phyloP scores from a whole-genome alignment of 352 stramenopile genomes.

The Phytophthora pluvialis region DNA sequence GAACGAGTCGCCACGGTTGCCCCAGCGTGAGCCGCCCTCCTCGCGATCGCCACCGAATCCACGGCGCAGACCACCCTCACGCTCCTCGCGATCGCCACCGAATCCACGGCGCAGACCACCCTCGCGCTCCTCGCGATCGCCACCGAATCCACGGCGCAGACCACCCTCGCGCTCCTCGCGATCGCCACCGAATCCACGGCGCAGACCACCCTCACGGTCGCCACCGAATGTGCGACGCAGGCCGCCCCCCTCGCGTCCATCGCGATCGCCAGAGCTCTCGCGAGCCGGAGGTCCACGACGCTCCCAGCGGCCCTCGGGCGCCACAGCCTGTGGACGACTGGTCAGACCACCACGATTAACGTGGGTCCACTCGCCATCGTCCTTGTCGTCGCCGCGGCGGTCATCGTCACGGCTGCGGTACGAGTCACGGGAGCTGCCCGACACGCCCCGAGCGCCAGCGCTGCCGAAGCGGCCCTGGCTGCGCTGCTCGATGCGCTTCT shows the following conservation, averaged over 20 bases:
- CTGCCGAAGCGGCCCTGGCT: constrained; percentile 38
- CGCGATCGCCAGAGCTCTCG: constrained; percentile 36
- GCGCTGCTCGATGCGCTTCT: constrained; percentile 44
- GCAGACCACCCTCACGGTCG: constrained; percentile 42
- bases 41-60: constrained; percentile 38
- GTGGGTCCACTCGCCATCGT: constrained; percentile 75
- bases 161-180: constrained; percentile 42
- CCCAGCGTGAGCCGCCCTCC: constrained; percentile 16
- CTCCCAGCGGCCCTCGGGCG: constrained; percentile 68
- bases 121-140: constrained; percentile 48
- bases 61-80: constrained; percentile 31
- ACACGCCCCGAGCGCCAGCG: constrained; percentile 39
- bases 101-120: constrained; percentile 22
- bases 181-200: constrained; percentile 46
- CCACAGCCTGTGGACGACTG: constrained; percentile 42
- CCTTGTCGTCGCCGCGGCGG: constrained; percentile 40
- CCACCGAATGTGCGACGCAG: constrained; percentile 34
- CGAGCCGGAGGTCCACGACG: constrained; percentile 53
- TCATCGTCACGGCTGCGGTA: constrained; percentile 31
- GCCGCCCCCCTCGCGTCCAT: constrained; percentile 37
- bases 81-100: constrained; percentile 44
- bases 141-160: constrained; percentile 25
- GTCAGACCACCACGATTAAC: constrained; percentile 46
- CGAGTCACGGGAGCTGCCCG: constrained; percentile 16
- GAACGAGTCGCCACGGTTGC: constrained; percentile 26